A percentile compares a stretch with the other conserved stretches of the same genome.
These are phyloP conservation scores for Collariella sp. DNA, from an alignment of 495 filamentous ascomycete genomes.

Conservation along the genomic window DNA sequence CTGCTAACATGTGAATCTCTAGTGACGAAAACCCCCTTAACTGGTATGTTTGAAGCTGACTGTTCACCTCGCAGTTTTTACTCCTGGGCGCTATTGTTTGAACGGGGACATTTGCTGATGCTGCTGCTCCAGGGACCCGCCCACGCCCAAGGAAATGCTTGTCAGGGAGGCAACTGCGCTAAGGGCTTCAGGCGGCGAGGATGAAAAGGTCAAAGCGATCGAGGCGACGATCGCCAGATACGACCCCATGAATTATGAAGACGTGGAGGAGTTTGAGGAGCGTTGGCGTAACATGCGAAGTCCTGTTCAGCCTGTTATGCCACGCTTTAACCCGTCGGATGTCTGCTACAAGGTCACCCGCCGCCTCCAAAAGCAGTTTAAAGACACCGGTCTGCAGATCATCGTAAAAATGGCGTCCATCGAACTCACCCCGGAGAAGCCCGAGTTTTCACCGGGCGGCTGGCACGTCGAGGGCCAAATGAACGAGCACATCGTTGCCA, in stretches of 20 bases:
- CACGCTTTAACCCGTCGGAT: slow-evolving; percentile 23
- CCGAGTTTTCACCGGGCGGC: slow-evolving; percentile 21
- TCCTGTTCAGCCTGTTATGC: slow-evolving; percentile 6
- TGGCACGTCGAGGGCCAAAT: slow-evolving; percentile 47
- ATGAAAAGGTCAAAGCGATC: no score
- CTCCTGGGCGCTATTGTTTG: no score
- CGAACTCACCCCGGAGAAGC: slow-evolving; percentile 52
- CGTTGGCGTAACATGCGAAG: slow-evolving; percentile 27
- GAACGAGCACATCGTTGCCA: slow-evolving; percentile 52
- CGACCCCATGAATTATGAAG: no score
- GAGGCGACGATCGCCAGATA: no score
- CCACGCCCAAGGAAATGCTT: neutral
- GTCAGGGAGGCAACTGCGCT: neutral
- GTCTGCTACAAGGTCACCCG: slow-evolving; percentile 9
- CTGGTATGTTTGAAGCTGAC: no score
- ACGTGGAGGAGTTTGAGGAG: no score
- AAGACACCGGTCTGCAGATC: slow-evolving; percentile 43
- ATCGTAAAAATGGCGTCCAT: slow-evolving; percentile 59
- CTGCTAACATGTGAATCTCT: neutral
- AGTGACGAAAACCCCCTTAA: neutral
- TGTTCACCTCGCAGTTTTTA: no score
- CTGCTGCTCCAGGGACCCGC: no score
- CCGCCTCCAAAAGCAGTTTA: slow-evolving; percentile 27
- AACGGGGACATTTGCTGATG: no score
- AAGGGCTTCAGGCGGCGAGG: neutral